Evolutionary conservation across 345 rosid species (phyloP).

Genomic region (Lenwebbia sp.): DNA sequence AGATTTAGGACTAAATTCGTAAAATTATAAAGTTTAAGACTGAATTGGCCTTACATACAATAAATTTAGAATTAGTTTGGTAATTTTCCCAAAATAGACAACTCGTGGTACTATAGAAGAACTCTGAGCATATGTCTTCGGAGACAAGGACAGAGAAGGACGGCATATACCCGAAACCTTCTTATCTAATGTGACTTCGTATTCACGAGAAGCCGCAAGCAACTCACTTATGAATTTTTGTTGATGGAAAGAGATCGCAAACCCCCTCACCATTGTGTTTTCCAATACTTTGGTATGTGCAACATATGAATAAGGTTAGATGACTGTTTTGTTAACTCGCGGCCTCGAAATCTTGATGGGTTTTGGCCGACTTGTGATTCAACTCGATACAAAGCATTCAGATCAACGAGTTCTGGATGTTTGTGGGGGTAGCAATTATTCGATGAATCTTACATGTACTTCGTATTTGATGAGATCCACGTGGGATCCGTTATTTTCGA

Average conservation of each 20-base stretch:
- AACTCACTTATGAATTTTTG: neutral
- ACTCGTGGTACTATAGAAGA: neutral
- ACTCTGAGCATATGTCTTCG: neutral
- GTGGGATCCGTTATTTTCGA: neutral
- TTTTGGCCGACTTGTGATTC: neutral
- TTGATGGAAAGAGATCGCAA: neutral
- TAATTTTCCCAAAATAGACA: neutral
- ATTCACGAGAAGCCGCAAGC: neutral
- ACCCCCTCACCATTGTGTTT: neutral
- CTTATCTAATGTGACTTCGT: neutral
- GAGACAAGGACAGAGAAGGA: neutral
- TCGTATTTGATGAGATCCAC: neutral
- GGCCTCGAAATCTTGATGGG: neutral
- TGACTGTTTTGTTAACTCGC: neutral
- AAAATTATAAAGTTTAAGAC: neutral
- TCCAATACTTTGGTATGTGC: neutral
- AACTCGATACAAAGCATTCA: neutral
- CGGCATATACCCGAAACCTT: neutral
- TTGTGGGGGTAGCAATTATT: neutral
- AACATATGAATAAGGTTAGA: neutral
- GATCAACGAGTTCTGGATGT: neutral
- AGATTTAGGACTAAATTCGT: neutral
- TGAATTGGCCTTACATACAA: neutral
- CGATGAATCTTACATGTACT: neutral
- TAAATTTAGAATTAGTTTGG: neutral